A percentile compares a stretch with the other conserved stretches of the same genome.
phyloP scores from a whole-genome alignment of 768 basidiomycete species.

The Leccinum disarticulatum region DNA sequence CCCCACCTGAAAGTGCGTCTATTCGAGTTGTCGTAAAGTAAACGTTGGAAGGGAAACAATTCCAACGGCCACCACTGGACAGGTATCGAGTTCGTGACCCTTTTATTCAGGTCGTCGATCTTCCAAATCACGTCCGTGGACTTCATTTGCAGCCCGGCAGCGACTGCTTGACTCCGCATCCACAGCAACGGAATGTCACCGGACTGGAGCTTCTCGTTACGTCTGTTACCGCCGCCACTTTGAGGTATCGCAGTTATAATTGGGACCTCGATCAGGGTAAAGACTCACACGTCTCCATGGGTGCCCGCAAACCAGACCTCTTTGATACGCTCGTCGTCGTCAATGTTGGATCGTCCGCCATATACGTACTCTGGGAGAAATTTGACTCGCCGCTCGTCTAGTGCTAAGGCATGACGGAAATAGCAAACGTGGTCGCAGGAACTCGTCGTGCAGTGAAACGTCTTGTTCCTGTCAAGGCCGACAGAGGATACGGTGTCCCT shows the following conservation, averaged over 20 bases:
- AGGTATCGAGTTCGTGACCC: conserved; percentile 15
- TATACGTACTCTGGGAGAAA: conserved; percentile 45
- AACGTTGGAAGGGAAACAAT: conserved; percentile 21
- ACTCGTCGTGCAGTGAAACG: conserved; percentile 33
- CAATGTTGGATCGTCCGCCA: conserved; percentile 20
- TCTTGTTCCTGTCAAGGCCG: conserved; percentile 33
- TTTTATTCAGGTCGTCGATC: conserved; percentile 27
- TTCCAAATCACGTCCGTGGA: conserved; percentile 29
- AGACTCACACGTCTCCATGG: conserved; percentile 41
- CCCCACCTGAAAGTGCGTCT: conserved; percentile 22
- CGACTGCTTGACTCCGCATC: conserved; percentile 33
- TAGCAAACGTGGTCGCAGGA: conserved; percentile 37
- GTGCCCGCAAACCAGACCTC: conserved; percentile 45
- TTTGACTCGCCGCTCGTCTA: conserved; percentile 49
- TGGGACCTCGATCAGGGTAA: background rate
- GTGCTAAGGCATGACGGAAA: conserved; percentile 48
- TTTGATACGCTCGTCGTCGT: conserved; percentile 30
- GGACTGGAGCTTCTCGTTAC: conserved; percentile 28
- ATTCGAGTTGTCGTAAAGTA: conserved; percentile 30
- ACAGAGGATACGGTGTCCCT: conserved; percentile 52
- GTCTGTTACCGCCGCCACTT: conserved; percentile 32
- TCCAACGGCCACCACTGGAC: conserved; percentile 27
- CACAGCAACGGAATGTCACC: conserved; percentile 30
- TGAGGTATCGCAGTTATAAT: background rate
- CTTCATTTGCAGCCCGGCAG: conserved; percentile 25